Evolutionary conservation across 768 basidiomycete genomes (phyloP).

Genomic region (Boletus vermiculosoides): DNA sequence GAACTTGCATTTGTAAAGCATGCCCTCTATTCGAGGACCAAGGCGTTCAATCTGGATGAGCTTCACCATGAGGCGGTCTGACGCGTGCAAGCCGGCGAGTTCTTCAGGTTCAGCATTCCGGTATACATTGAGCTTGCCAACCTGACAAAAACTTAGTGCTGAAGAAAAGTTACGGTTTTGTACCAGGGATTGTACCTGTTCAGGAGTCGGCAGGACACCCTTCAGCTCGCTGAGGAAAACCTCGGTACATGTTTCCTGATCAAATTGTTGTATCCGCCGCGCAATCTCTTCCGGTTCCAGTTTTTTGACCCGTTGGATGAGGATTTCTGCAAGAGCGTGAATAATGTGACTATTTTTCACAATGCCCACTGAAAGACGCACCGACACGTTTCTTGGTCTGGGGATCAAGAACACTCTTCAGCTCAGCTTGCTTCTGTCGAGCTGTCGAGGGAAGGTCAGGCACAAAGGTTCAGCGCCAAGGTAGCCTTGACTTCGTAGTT

Average conservation of each 20-base stretch:
- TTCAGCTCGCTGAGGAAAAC: constrained; percentile 88
- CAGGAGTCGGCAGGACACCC: constrained; percentile 85
- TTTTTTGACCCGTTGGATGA: constrained; percentile 83
- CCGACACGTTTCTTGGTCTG: constrained; percentile 94
- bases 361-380: constrained; percentile 40
- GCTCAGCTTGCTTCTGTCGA: constrained; percentile 81
- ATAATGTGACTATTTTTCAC: neutral
- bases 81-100: constrained; percentile 83
- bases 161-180: neutral
- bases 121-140: constrained; percentile 88
- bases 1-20: constrained; percentile 89
- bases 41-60: constrained; percentile 93
- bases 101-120: constrained; percentile 85
- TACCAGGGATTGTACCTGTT: constrained; percentile 54
- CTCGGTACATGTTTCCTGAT: constrained; percentile 82
- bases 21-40: constrained; percentile 85
- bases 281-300: constrained; percentile 87
- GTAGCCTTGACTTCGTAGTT: neutral
- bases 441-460: constrained; percentile 41
- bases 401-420: constrained; percentile 87
- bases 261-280: constrained; percentile 80
- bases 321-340: constrained; percentile 62
- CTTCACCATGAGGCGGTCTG: constrained; percentile 96
- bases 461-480: neutral
- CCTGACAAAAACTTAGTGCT: constrained; percentile 37